Evolutionary conservation across 2,329 filamentous ascomycete genomes (phyloP), one percentile per base, ranked within the genome.

Genomic region (Colletotrichum sp.): DNA sequence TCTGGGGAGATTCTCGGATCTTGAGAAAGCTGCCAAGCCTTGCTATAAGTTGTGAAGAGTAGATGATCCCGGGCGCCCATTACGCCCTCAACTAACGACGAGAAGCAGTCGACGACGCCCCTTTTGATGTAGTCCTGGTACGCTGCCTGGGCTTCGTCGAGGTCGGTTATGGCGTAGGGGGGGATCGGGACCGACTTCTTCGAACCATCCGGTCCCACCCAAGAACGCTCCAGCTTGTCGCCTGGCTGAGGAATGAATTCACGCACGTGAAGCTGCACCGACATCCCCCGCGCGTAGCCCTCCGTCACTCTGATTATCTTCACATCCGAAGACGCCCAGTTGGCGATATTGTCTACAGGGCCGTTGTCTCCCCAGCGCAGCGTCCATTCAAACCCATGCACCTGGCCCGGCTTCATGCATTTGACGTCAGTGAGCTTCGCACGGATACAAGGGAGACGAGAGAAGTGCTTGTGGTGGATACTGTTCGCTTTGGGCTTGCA

Each of bases 341-440:
- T 86, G 36, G 87, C 87, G 70, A 92, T 91, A 32, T 91, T 88
- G 64, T 91, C 89, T 13, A 88, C 85, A 56, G 89, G 87, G 52
- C 74, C 71, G 76, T 87, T 89, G 77, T 90, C 88, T 66, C 86
- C 87, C 91, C 91, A 93, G 55, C 91, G 86, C 26, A 85, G 85
- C 3, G 90, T 92, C 91, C 91, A 92, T 78, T 92, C 89, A 74
- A 87, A 87, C 1, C 90, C 90, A 65, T 89, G 88, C 28, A 92
- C 90, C 77, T 90, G 89, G 8, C 89, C 89, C 0, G 89, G 88
- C 79, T 92, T 92, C 81, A 89, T 91, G 10, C 92, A 84, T 66
- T 85, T 87, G 65, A 92, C 85, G 69, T 92, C 90, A 12, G 88
- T 89, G 76, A 93, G 89, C 79, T 92, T 92, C 81, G 90, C 90